phyloP scores from a whole-genome alignment of 768 basidiomycete genomes.

The Termitomyces sp. region DNA sequence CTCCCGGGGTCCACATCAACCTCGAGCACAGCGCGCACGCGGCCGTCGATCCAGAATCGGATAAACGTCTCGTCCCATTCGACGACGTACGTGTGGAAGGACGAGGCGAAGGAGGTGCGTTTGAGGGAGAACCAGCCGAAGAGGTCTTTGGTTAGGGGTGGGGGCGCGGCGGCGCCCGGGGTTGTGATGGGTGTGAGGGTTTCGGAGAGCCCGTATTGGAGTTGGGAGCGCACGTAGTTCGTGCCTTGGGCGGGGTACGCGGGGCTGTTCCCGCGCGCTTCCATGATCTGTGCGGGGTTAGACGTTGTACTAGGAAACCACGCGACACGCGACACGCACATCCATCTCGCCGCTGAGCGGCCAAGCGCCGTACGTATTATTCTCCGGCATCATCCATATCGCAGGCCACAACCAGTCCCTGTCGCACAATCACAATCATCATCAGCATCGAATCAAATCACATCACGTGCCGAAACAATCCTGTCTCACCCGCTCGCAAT shows the following conservation, averaged over 20 bases:
- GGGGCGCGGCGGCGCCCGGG: neutral
- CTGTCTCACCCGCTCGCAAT: conserved; percentile 43
- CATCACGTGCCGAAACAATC: neutral
- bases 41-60: conserved; percentile 70
- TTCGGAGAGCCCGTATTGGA: conserved; percentile 60
- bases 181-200: conserved; percentile 10
- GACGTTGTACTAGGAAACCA: too few species aligned
- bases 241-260: conserved; percentile 51
- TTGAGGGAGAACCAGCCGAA: conserved; percentile 54
- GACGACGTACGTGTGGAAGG: conserved; percentile 69
- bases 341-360: conserved; percentile 55
- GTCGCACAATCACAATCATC: neutral
- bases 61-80: conserved; percentile 77
- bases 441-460: neutral
- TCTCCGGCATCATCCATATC: conserved; percentile 68
- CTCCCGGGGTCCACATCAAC: too few species aligned
- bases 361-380: conserved; percentile 59
- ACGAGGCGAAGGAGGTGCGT: conserved; percentile 42
- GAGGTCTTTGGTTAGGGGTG: conserved; percentile 15
- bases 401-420: conserved; percentile 74
- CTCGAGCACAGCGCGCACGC: conserved; percentile 59
- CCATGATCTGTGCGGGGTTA: conserved; percentile 45
- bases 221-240: conserved; percentile 52
- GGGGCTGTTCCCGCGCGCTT: conserved; percentile 55
- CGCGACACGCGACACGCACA: conserved; percentile 17